A percentile compares a stretch with the other conserved stretches of the same genome.
Evolutionary conservation across 2,329 filamentous ascomycete genomes (phyloP).

Genomic region (Ophiostoma ips): DNA sequence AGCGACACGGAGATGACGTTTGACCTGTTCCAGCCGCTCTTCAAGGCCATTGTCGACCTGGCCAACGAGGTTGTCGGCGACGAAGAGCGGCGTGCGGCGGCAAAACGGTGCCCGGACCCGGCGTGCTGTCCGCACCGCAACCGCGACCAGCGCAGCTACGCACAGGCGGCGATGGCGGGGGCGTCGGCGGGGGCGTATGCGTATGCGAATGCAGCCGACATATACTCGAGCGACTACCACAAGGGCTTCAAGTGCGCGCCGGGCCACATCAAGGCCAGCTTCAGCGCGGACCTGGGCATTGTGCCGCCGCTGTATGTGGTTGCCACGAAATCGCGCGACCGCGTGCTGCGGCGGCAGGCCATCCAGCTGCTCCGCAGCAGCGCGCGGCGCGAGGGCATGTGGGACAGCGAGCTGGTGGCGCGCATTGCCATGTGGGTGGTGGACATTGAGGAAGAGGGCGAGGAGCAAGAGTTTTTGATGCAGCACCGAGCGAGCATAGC

Average conservation of each 20-base stretch:
- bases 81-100: slow-evolving; percentile 37
- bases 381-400: slow-evolving; percentile 52
- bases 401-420: slow-evolving; percentile 48
- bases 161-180: slow-evolving; percentile 13
- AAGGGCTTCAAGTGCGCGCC: slow-evolving; percentile 30
- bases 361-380: slow-evolving; percentile 46
- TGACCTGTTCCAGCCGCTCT: slow-evolving; percentile 37
- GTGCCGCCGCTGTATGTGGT: slow-evolving; percentile 51
- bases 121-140: slow-evolving; percentile 22
- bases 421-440: slow-evolving; percentile 42
- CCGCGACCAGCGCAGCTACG: slow-evolving; percentile 11
- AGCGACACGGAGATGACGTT: slow-evolving; percentile 44
- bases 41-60: slow-evolving; percentile 41
- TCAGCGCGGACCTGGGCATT: slow-evolving; percentile 50
- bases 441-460: slow-evolving; percentile 37
- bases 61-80: slow-evolving; percentile 46
- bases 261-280: slow-evolving; percentile 43
- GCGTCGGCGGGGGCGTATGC: too few species aligned
- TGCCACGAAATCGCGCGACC: slow-evolving; percentile 52
- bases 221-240: slow-evolving; percentile 22
- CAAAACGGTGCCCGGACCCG: slow-evolving; percentile 30
- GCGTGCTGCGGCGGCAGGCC: slow-evolving; percentile 41
- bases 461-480: slow-evolving; percentile 15
- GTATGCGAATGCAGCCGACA: too few species aligned
- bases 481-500: neutral